Base-by-base conservation (phyloP, 129 eudicot species). In the Tanacetum coccineum region DNA sequence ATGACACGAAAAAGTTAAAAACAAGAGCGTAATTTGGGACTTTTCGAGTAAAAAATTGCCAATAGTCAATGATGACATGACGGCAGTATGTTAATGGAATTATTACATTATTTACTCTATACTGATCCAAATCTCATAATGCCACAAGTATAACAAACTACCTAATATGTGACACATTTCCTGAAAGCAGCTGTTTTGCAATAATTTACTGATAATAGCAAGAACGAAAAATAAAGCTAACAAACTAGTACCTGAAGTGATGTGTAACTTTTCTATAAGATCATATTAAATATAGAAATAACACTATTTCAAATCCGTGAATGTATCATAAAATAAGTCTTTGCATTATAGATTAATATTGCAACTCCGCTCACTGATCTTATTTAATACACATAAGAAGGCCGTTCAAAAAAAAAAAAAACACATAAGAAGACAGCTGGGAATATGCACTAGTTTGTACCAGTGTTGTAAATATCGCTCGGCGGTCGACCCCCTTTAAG, bases 211-310 rank as follows among this genome's bases (percentile, higher is more conserved):
- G 28, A 12, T 9, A 40, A 54, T 13, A 30, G 21, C 36, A 66
- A 28, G 60, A 51, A 52, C 22, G 46, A 10, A 47, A 42, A 45
- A 44, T 25, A 4, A 58, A 70, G 46, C 57, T 4, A 30, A 17
- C 40, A 6, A 30, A 70, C 59, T 59, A 25, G 47, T 4, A 71
- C 60, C 60, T 48, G 44, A 20, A 40, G 68, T 19, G 17, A 71
- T 18, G 25, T 62, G 30, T 72, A 36, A 13, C 9, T 62, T 32
- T 39, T 36, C 59, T 5, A 50, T 17, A 67, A 2, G 14, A 20
- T 67, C 62, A 51, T 67, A 52, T 17, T 17, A 51, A 52, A 67
- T 11, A 19, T 32, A 67, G 28, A 66, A 51, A 66, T 14, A 15
- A 26, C 28, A n/a, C 12, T 4, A 67, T 51, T 32, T 51, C 9